Evolutionary conservation across 768 basidiomycete species (phyloP), one percentile per base, ranked within the genome.

Genomic region (Suillus tomentosus): DNA sequence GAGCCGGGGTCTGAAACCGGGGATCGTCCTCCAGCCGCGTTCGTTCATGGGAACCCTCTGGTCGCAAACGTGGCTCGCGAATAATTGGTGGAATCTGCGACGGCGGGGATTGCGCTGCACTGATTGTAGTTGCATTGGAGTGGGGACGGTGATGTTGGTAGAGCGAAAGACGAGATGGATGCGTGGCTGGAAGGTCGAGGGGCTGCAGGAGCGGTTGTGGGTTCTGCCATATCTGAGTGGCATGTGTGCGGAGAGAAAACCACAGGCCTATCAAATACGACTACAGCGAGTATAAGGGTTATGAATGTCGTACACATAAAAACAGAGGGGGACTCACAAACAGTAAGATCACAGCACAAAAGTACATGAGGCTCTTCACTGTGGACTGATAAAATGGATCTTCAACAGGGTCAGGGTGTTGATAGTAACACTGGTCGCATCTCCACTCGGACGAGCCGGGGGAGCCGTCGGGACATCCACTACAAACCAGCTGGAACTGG

Each of bases 191-290:
- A 19, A 89, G 71, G 51, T 93, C 92, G 60, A 85, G 76, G 3
- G 85, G 79, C 43, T 93, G 87, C 60, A 95, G 77, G 3, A 95
- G 81, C 56, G 88, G 90, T 65, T 91, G 95, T 3, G 96, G 96
- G 73, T 99, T 98, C 74, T 99, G 95, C 97, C 97, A 99, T 69
- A 99, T 99, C 74, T 99, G 97, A 15, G 91, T 89, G 8, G 97
- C 97, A 73, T 99, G 97, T 1, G 97, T 99, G 55, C 94, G 90
- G 19, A 99, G 87, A 45, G 97, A 98, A 81, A 99, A 99, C 97
- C 97, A 99, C 1, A 99, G 82, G 42, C 97, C 97, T 64, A 99
- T 86, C 54, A 98, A 85, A 76, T 99, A 99, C 1, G 97, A 98
- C 95, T 98, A 53, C 24, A 11, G 17, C 40, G 22, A 51, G 13